phyloP scores from a whole-genome alignment of 1,284 basidiomycete genomes.

The Xanthoconium separans region DNA sequence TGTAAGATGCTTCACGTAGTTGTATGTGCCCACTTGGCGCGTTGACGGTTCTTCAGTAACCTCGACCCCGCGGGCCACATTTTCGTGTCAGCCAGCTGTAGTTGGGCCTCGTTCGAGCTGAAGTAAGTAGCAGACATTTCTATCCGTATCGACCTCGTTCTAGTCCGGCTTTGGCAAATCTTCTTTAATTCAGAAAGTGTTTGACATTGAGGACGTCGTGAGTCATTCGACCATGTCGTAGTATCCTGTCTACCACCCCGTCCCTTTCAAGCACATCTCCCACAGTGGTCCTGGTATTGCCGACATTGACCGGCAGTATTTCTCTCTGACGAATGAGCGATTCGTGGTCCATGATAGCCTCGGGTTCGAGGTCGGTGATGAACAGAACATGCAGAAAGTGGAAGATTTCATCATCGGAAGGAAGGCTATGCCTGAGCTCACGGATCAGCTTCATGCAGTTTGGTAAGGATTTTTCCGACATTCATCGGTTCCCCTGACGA shows the following conservation, averaged over 20 bases:
- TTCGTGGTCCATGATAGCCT: slow-evolving; percentile 22
- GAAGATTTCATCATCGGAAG: slow-evolving; percentile 8
- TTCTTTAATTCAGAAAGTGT: neutral
- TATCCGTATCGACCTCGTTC: slow-evolving; percentile 1
- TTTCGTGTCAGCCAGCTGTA: neutral
- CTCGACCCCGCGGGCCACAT: slow-evolving; percentile 8
- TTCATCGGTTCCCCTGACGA: neutral
- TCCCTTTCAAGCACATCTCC: slow-evolving; percentile 6
- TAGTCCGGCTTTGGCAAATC: slow-evolving; percentile 23
- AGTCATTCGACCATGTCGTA: neutral
- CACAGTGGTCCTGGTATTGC: neutral
- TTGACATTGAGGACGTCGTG: neutral
- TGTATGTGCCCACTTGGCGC: neutral
- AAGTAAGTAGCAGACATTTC: neutral
- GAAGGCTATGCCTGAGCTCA: neutral
- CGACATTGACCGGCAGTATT: slow-evolving; percentile 11
- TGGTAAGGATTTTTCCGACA: slow-evolving; percentile 1
- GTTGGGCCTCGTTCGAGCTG: neutral
- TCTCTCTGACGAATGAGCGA: slow-evolving; percentile 6
- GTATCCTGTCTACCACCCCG: neutral
- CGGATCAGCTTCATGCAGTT: slow-evolving; percentile 16
- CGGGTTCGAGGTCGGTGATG: slow-evolving; percentile 18
- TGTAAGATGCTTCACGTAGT: slow-evolving; percentile 4
- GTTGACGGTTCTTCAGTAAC: slow-evolving; percentile 8
- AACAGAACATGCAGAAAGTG: slow-evolving; percentile 5